phyloP scores from a whole-genome alignment of 2,329 filamentous ascomycete genomes.

The Graphilbum sp. region DNA sequence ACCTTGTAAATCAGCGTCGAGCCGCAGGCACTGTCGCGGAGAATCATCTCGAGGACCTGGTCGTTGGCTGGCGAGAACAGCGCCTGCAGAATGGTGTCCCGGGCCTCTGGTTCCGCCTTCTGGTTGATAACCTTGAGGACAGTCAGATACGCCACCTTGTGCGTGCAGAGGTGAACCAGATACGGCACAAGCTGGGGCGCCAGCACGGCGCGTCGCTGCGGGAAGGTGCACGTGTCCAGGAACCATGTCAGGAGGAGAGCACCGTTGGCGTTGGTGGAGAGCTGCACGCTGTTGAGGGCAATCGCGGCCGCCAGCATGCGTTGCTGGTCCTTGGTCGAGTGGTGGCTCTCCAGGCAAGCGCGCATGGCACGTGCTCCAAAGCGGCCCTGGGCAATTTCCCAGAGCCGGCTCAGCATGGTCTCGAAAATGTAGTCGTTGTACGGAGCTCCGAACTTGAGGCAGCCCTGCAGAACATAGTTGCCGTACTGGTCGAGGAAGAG shows the following conservation, averaged over 20 bases:
- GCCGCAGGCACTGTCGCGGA: constrained; percentile 81
- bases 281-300: constrained; percentile 88
- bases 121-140: constrained; percentile 98
- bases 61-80: constrained; percentile 86
- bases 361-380: constrained; percentile 94
- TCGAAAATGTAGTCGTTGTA: constrained; percentile 97
- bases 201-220: constrained; percentile 74
- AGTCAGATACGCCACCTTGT: constrained; percentile 95
- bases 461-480: constrained; percentile 96
- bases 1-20: constrained; percentile 98
- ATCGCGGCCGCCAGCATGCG: constrained; percentile 87
- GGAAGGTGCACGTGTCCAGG: constrained; percentile 93
- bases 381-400: constrained; percentile 82
- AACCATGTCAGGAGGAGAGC: constrained; percentile 93
- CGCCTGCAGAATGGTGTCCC: constrained; percentile 76
- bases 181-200: constrained; percentile 86
- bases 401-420: constrained; percentile 85
- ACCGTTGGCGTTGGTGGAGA: constrained; percentile 92
- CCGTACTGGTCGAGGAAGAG: constrained; percentile 96
- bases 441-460: constrained; percentile 75
- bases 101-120: constrained; percentile 80
- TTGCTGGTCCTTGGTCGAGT: constrained; percentile 89
- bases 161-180: constrained; percentile 87
- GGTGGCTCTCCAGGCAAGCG: constrained; percentile 90
- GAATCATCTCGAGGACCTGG: constrained; percentile 72